A percentile compares a stretch with the other conserved stretches of the same genome.
Conservation (phyloP, 805 yeast species). For the Starmerella riodocensis region DNA sequence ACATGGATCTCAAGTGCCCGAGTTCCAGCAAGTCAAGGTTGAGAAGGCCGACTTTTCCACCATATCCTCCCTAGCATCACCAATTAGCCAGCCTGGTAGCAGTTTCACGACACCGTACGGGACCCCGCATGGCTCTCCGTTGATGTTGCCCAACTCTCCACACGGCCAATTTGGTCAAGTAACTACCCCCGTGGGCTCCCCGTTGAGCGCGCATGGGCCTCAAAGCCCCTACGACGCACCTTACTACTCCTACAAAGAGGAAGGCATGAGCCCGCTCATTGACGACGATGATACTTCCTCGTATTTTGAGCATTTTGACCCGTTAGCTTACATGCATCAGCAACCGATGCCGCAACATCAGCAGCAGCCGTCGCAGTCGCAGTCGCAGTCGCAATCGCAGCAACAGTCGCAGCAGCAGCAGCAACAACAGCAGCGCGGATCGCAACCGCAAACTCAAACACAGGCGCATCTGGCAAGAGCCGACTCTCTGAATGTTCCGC, state of each 20-base stretch:
- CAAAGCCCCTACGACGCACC: slow-evolving; percentile 6
- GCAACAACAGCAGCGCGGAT: no score
- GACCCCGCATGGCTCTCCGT: slow-evolving; percentile 1
- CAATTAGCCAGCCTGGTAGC: neutral
- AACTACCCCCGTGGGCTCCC: slow-evolving; percentile 5
- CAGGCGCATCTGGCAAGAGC: no score
- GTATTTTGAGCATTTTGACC: neutral
- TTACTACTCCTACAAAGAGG: neutral
- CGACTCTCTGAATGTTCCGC: no score
- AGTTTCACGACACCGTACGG: slow-evolving; percentile 2
- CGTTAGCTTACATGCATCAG: neutral
- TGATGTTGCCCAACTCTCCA: slow-evolving; percentile 1
- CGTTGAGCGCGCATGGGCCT: slow-evolving; percentile 2
- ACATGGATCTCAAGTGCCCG: slow-evolving; percentile 1
- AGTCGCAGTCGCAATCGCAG: no score
- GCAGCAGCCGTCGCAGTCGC: no score
- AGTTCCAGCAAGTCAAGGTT: slow-evolving; percentile 3
- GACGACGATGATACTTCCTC: slow-evolving; percentile 1
- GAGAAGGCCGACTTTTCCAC: neutral
- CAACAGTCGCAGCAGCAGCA: no score
- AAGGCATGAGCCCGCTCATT: slow-evolving; percentile 6
- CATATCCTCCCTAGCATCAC: neutral
- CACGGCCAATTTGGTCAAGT: neutral
- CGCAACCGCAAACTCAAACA: no score
- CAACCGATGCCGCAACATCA: no score